Evolutionary conservation across 2,329 filamentous ascomycete genomes (phyloP).

Genomic region (Simplicillium sp.): DNA sequence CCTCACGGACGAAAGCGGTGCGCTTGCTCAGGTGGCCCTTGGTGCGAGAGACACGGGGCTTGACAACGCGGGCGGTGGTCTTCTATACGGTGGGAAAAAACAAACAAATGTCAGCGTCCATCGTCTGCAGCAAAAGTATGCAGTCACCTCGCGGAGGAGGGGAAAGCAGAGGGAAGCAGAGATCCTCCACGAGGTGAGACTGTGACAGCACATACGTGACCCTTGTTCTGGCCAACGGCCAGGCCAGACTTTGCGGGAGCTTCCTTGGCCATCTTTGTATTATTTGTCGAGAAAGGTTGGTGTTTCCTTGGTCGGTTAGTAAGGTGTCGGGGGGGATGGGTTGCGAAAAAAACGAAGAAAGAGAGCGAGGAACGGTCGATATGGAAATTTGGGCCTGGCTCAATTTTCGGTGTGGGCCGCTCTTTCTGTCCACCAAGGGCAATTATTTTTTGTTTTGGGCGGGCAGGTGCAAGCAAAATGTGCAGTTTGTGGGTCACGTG

Average conservation of each 20-base stretch:
- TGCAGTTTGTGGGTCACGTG: slow-evolving; percentile 20
- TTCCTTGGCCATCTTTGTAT: slow-evolving; percentile 49
- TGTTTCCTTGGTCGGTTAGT: slow-evolving; percentile 17
- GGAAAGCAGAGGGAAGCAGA: slow-evolving; percentile 32
- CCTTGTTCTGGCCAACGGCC: slow-evolving; percentile 52
- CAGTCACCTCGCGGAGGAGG: slow-evolving; percentile 15
- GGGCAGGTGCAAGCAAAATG: no score
- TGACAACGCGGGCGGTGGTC: slow-evolving; percentile 69
- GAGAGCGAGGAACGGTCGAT: slow-evolving; percentile 5
- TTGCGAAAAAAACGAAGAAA: background rate
- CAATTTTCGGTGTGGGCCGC: slow-evolving; percentile 5
- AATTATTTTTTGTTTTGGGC: slow-evolving; percentile 3
- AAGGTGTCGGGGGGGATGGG: slow-evolving; percentile 14
- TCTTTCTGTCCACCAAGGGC: slow-evolving; percentile 2
- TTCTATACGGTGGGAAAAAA: slow-evolving; percentile 48
- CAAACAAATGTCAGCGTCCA: slow-evolving; percentile 49
- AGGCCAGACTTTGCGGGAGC: slow-evolving; percentile 47
- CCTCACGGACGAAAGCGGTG: slow-evolving; percentile 91
- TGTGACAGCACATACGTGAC: slow-evolving; percentile 49
- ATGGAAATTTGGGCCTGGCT: no score
- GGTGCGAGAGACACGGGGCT: slow-evolving; percentile 71
- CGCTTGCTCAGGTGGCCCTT: slow-evolving; percentile 97
- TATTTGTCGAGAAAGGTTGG: slow-evolving; percentile 14
- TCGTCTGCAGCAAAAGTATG: slow-evolving; percentile 36
- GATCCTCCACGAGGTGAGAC: slow-evolving; percentile 71